Percentiles rank a stretch among this genome's conserved stretches.
These are phyloP conservation scores for Scortechinia acanthostroma DNA, from an alignment of 2,329 filamentous ascomycete genomes.

Conservation along the genomic window DNA sequence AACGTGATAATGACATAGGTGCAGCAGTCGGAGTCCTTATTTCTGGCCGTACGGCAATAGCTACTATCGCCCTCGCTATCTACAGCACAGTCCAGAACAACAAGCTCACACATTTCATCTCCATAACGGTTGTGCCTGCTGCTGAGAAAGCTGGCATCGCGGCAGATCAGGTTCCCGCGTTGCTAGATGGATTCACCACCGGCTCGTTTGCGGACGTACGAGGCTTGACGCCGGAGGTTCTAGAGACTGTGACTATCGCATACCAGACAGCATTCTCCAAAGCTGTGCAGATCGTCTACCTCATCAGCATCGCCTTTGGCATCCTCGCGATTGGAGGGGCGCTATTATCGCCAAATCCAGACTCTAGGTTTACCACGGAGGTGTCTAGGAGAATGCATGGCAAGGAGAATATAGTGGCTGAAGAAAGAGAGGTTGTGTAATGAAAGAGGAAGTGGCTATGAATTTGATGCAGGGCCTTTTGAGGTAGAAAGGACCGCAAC, in stretches of 20 bases:
- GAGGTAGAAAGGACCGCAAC: too few relatives aligned
- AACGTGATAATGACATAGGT: conserved; percentile 37
- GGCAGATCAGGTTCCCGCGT: conserved; percentile 14
- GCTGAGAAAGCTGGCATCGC: conserved; percentile 25
- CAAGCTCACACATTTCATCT: conserved; percentile 20
- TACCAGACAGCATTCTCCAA: conserved; percentile 28
- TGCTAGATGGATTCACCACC: conserved; percentile 21
- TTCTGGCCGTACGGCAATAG: conserved; percentile 32
- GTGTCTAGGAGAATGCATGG: neutral
- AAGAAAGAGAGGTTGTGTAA: too few relatives aligned
- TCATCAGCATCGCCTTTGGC: neutral
- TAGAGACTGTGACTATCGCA: conserved; percentile 19
- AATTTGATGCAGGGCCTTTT: too few relatives aligned
- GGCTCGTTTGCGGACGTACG: conserved; percentile 20
- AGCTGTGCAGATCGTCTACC: conserved; percentile 23
- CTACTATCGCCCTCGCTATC: conserved; percentile 23
- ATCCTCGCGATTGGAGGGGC: neutral
- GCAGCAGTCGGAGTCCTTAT: conserved; percentile 33
- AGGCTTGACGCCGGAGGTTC: conserved; percentile 21
- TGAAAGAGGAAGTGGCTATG: too few relatives aligned
- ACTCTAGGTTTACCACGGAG: neutral
- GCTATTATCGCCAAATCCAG: neutral
- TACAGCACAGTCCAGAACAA: conserved; percentile 26
- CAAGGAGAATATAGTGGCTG: too few relatives aligned
- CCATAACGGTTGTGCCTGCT: conserved; percentile 20